Evolutionary conservation across 148 eudicot species (phyloP).

Genomic region (Chenopodium album): DNA sequence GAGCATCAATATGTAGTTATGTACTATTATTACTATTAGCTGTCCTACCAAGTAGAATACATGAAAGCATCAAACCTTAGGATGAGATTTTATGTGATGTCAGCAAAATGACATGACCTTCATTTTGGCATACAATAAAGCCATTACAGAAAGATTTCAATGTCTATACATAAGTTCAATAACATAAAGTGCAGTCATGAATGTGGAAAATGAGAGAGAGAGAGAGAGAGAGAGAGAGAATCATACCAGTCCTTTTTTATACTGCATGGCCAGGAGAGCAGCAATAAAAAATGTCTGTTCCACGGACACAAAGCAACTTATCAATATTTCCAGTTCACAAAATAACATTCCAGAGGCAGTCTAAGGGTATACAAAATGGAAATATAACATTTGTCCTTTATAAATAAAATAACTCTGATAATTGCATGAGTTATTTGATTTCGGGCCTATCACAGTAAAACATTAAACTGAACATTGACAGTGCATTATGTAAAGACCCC

Average conservation of each 20-base stretch:
- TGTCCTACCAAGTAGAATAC: neutral
- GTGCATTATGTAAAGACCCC: neutral
- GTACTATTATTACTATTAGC: neutral
- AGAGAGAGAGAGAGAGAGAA: constrained; percentile 17
- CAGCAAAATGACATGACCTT: too few species aligned
- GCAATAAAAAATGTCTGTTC: constrained; percentile 95
- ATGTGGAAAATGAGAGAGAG: neutral
- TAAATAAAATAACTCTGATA: neutral
- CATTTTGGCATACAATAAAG: too few species aligned
- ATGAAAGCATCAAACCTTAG: constrained; percentile 5
- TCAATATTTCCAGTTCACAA: constrained; percentile 10
- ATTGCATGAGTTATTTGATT: neutral
- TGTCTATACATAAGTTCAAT: too few species aligned
- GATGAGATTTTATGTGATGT: too few species aligned
- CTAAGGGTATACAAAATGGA: neutral
- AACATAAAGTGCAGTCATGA: neutral
- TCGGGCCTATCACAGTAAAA: neutral
- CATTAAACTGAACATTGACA: neutral
- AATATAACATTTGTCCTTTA: neutral
- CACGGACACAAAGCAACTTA: constrained; percentile 19
- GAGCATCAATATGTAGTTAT: neutral
- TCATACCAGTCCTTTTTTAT: constrained; percentile 81
- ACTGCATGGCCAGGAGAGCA: constrained; percentile 98
- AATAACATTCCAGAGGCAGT: neutral
- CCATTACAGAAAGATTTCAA: too few species aligned